Conservation (phyloP, 2,329 filamentous ascomycete genomes). For the Phoma herbarum region DNA sequence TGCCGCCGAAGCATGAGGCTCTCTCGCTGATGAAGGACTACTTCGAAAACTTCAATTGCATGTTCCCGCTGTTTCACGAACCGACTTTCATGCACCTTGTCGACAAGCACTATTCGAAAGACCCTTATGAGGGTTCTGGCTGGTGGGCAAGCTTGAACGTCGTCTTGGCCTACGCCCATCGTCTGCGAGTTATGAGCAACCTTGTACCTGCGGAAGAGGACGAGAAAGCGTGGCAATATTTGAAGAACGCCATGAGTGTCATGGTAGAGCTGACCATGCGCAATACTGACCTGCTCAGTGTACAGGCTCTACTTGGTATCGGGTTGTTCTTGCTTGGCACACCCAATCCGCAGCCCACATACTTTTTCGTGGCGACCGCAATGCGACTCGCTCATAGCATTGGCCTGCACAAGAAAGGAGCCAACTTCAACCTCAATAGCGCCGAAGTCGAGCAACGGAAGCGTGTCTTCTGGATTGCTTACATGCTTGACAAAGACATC, state of each 20-base stretch:
- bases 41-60: slow-evolving; percentile 99
- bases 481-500: slow-evolving; percentile 77
- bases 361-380: slow-evolving; percentile 88
- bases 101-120: slow-evolving; percentile 88
- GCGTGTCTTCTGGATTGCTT: slow-evolving; percentile 80
- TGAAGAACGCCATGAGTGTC: slow-evolving; percentile 96
- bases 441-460: slow-evolving; percentile 93
- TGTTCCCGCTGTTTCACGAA: slow-evolving; percentile 97
- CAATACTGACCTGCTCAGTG: slow-evolving; percentile 92
- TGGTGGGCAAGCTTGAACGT: slow-evolving; percentile 99
- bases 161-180: slow-evolving; percentile 89
- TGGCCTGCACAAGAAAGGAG: slow-evolving; percentile 91
- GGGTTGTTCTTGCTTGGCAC: slow-evolving; percentile 94
- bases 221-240: slow-evolving; percentile 90
- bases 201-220: slow-evolving; percentile 90
- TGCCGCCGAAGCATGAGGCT: slow-evolving; percentile 88
- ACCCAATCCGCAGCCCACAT: slow-evolving; percentile 93
- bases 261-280: slow-evolving; percentile 93
- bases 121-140: slow-evolving; percentile 92
- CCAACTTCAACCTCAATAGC: slow-evolving; percentile 90
- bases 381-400: slow-evolving; percentile 93
- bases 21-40: slow-evolving; percentile 89
- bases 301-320: slow-evolving; percentile 94
- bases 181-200: slow-evolving; percentile 94
- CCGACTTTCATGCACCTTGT: slow-evolving; percentile 98